Percentiles rank a stretch among this genome's conserved stretches.
Evolutionary conservation across 257 asterid species (phyloP).

Genomic region (Solanum ahanhuiri): DNA sequence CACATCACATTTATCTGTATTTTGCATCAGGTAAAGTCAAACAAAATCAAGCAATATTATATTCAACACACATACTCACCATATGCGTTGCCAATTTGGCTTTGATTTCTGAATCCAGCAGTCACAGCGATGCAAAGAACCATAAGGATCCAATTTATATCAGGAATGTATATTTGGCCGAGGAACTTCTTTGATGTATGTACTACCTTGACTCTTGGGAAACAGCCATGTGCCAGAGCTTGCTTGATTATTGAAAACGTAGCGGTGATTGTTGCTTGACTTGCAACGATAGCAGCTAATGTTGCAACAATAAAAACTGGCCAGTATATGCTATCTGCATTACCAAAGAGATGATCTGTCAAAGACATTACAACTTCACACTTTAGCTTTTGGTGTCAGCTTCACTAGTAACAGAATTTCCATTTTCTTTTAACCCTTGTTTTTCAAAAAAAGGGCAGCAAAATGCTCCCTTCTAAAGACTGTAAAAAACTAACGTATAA

Average conservation of each 20-base stretch:
- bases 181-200: constrained; percentile 88
- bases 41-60: neutral
- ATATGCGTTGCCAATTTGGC: constrained; percentile 95
- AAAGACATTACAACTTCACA: neutral
- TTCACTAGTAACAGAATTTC: neutral
- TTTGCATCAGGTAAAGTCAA: neutral
- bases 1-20: neutral
- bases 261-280: constrained; percentile 96
- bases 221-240: constrained; percentile 91
- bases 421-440: neutral
- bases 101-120: constrained; percentile 90
- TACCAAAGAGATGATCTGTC: neutral
- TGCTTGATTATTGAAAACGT: constrained; percentile 94
- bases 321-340: constrained; percentile 80
- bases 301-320: constrained; percentile 84
- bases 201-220: constrained; percentile 92
- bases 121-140: constrained; percentile 91
- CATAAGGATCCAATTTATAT: constrained; percentile 95
- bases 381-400: neutral
- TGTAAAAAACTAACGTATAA: neutral
- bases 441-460: neutral
- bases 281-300: constrained; percentile 88
- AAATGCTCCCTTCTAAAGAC: neutral
- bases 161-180: constrained; percentile 90
- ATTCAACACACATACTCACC: constrained; percentile 29